Percentiles rank a stretch among this genome's conserved stretches.
Conservation (phyloP, 495 filamentous ascomycete genomes). For the Parathielavia hyrcaniae region DNA sequence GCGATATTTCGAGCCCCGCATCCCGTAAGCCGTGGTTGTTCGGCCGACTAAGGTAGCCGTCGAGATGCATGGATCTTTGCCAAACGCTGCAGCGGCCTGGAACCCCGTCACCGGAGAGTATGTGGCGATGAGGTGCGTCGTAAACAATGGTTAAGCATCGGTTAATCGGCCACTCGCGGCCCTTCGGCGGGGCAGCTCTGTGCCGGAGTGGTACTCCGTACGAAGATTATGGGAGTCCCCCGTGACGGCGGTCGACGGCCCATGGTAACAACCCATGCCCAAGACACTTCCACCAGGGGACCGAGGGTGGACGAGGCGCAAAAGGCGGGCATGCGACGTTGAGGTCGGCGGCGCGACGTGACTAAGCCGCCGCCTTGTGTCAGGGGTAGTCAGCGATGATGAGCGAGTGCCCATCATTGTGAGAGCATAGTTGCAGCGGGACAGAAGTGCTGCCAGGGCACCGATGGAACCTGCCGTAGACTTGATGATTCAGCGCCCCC, state of each 20-base stretch:
- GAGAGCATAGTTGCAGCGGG: background rate
- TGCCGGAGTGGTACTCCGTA: background rate
- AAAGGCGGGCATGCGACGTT: conserved; percentile 4
- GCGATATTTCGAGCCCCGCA: background rate
- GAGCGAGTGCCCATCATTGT: conserved; percentile 1
- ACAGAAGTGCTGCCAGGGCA: background rate
- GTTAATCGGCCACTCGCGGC: background rate
- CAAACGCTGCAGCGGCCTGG: background rate
- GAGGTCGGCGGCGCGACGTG: background rate
- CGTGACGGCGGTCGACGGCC: background rate
- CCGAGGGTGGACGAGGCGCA: background rate
- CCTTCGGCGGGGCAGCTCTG: background rate
- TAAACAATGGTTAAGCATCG: conserved; percentile 5
- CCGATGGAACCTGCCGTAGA: background rate
- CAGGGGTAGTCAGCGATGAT: background rate
- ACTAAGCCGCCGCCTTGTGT: background rate
- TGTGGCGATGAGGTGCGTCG: background rate
- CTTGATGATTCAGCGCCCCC: conserved; percentile 7
- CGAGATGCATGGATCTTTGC: background rate
- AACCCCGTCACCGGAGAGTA: background rate
- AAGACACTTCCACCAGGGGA: background rate
- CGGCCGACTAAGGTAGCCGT: background rate
- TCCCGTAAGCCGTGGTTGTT: background rate
- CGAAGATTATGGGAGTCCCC: background rate
- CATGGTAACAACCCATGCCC: background rate